Evolutionary conservation across 345 rosid species (phyloP), one percentile per base, ranked within the genome.

Genomic region (Melaleuca alternifolia): DNA sequence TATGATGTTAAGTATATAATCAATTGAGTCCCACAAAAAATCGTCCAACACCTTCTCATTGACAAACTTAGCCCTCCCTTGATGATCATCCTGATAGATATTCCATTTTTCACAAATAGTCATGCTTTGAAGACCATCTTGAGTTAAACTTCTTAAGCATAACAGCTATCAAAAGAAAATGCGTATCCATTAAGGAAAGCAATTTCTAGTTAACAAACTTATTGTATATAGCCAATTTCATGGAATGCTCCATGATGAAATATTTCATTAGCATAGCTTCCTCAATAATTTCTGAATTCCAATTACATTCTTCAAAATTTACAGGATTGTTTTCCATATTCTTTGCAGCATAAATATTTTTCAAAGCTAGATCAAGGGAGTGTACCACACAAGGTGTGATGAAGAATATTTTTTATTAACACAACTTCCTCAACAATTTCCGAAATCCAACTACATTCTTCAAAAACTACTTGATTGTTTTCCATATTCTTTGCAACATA

Each of bases 91-190:
- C 30, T 0, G 4, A 62, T 62, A 62, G 41, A 28, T 62, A 62
- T 59, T 59, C 6, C 16, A 28, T 62, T 62, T 28, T 10, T 62
- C 1, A 62, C 2, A 61, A 61, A 61, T 61, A 4, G 14, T 1
- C 41, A 0, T 28, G 3, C 30, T 28, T 28, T 28, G 10, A 62
- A 59, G 9, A 13, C 18, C 3, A 59, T 37, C 6, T n/a, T 59
- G n/a, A 1, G n/a, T 59, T 11, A 1, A 59, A 59, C 12, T 5
- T 59, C 18, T 0, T 6, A n/a, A 59, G n/a, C n/a, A 54, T 54
- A 2, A 8, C 11, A 54, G 10, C 10, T 10, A 54, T 54, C 0
- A 0, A 54, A 10, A 3, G 11, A 23, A 54, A 54, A 56, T 2
- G 20, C 24, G 28, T 10, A 24, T 56, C 0, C 6, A 0, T 3